These are phyloP conservation scores for Sugiyamaella neomexicana DNA, from an alignment of 1,139 yeast species.

Conservation along the genomic window DNA sequence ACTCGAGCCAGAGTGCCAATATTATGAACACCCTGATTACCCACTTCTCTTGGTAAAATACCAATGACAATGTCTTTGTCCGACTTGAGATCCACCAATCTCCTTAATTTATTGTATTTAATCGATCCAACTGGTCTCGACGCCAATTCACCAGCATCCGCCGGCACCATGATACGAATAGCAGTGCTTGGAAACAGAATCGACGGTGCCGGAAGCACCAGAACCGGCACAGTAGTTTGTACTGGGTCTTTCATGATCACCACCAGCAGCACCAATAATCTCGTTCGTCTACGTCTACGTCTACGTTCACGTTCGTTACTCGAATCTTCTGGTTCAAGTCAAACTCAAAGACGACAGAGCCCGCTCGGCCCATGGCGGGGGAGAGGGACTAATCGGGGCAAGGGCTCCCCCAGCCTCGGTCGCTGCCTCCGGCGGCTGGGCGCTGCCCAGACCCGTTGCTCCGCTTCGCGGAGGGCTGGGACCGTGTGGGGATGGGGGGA, in stretches of 20 bases:
- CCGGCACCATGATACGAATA: constrained; percentile 15
- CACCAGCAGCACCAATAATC: too few species aligned
- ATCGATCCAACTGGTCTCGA: constrained; percentile 11
- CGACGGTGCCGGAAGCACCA: constrained; percentile 19
- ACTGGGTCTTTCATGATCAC: constrained; percentile 19
- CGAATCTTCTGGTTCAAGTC: background rate
- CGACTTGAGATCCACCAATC: constrained; percentile 17
- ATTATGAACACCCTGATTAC: constrained; percentile 17
- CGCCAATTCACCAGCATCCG: constrained; percentile 10
- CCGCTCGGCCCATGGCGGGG: too few species aligned
- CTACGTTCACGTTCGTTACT: background rate
- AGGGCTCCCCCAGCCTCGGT: constrained; percentile 1
- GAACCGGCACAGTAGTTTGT: constrained; percentile 13
- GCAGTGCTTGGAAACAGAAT: constrained; percentile 22
- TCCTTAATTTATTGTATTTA: constrained; percentile 9
- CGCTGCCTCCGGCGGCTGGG: background rate
- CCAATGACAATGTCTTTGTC: constrained; percentile 18
- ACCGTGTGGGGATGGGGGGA: background rate
- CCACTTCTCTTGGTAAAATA: constrained; percentile 16
- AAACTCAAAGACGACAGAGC: too few species aligned
- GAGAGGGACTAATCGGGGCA: constrained; percentile 8
- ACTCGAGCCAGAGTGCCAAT: constrained; percentile 34
- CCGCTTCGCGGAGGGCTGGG: background rate
- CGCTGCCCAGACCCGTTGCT: background rate
- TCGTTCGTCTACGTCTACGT: too few species aligned